These are phyloP conservation scores for Elsinoe batatas DNA, from an alignment of 2,329 filamentous ascomycete genomes.

Conservation along the genomic window DNA sequence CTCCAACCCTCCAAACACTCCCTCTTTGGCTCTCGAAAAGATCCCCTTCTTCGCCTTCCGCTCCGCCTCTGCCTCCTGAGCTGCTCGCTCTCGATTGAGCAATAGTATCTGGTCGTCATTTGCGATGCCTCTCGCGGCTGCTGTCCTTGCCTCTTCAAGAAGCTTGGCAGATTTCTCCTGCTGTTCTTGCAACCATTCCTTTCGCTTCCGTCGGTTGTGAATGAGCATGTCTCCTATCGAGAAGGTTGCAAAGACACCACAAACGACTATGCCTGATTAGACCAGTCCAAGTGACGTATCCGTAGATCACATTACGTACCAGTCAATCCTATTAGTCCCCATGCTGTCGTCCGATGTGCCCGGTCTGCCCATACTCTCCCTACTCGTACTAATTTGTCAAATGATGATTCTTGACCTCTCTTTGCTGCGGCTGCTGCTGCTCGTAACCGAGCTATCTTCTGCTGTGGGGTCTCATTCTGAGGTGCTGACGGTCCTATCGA, in stretches of 20 bases:
- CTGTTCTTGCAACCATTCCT: constrained; percentile 49
- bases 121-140: constrained; percentile 35
- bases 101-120: constrained; percentile 43
- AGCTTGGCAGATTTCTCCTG: constrained; percentile 35
- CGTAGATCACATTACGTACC: constrained; percentile 32
- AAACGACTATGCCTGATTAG: constrained; percentile 38
- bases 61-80: constrained; percentile 44
- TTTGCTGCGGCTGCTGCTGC: constrained; percentile 39
- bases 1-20: constrained; percentile 26
- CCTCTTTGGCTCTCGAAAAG: constrained; percentile 26
- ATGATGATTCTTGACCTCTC: constrained; percentile 41
- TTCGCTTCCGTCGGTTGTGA: constrained; percentile 56
- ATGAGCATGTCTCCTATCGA: constrained; percentile 57
- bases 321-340: constrained; percentile 51
- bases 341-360: constrained; percentile 50
- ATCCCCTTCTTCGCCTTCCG: constrained; percentile 29
- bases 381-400: constrained; percentile 45
- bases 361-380: constrained; percentile 50
- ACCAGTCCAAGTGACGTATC: not conserved
- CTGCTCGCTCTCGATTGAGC: constrained; percentile 51
- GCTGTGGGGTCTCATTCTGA: constrained; percentile 42
- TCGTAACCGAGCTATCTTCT: constrained; percentile 44
- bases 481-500: constrained; percentile 28
- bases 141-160: constrained; percentile 35
- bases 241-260: constrained; percentile 52